Evolutionary conservation across 2,329 filamentous ascomycete species (phyloP).

Genomic region (Verticillium isaacii): DNA sequence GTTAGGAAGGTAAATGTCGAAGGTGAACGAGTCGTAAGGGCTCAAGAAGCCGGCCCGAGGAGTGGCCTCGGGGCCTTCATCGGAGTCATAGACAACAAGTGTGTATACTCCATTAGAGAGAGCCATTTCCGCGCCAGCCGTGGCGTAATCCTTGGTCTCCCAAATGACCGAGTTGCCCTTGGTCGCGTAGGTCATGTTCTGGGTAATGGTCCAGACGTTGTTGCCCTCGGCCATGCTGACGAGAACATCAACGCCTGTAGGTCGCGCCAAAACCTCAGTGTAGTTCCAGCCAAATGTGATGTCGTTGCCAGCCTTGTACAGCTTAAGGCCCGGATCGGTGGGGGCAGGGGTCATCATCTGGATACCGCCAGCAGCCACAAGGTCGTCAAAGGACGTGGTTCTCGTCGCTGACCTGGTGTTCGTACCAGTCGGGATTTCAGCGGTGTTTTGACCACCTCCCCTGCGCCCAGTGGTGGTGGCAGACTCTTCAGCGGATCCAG

Average conservation of each 20-base stretch:
- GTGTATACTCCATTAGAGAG: constrained; percentile 54
- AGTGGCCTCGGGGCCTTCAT: constrained; percentile 41
- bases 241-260: constrained; percentile 56
- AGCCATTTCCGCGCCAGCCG: constrained; percentile 33
- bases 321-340: constrained; percentile 35
- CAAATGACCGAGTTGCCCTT: constrained; percentile 46
- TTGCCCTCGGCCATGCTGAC: constrained; percentile 48
- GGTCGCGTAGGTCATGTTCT: constrained; percentile 56
- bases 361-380: constrained; percentile 45
- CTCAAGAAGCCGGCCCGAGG: constrained; percentile 52
- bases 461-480: constrained; percentile 18
- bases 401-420: constrained; percentile 18
- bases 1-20: constrained; percentile 52
- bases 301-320: constrained; percentile 57
- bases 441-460: constrained; percentile 37
- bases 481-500: constrained; percentile 13
- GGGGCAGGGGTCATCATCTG: constrained; percentile 48
- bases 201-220: constrained; percentile 55
- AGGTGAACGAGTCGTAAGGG: constrained; percentile 42
- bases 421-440: constrained; percentile 20
- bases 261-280: constrained; percentile 52
- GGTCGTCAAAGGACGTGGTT: constrained; percentile 37
- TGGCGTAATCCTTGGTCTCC: constrained; percentile 51
- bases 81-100: constrained; percentile 57
- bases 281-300: constrained; percentile 64